Conservation (phyloP, 2,329 filamentous ascomycete genomes). For the Cordyceps javanica region DNA sequence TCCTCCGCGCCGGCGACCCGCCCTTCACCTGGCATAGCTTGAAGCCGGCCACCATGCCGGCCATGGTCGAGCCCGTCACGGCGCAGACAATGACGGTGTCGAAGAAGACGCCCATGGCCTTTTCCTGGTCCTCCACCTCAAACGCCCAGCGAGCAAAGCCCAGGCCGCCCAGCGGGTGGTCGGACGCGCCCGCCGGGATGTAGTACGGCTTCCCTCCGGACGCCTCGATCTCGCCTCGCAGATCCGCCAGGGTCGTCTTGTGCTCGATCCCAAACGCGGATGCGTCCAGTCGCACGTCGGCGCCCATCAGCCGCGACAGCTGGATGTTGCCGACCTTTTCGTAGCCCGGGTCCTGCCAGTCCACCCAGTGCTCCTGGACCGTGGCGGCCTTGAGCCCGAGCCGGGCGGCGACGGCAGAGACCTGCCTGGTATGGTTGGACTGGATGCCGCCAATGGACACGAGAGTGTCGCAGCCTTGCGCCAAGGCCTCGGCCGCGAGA, state of each 20-base stretch:
- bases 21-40: constrained; percentile 49
- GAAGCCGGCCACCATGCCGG: constrained; percentile 67
- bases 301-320: constrained; percentile 61
- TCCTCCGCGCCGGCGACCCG: constrained; percentile 40
- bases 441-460: constrained; percentile 63
- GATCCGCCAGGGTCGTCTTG: constrained; percentile 50
- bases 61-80: constrained; percentile 65
- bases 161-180: constrained; percentile 63
- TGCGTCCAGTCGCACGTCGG: constrained; percentile 54
- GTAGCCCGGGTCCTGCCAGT: constrained; percentile 54
- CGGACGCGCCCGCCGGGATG: constrained; percentile 64
- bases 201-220: constrained; percentile 60
- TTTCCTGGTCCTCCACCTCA: constrained; percentile 60
- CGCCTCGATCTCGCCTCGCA: constrained; percentile 46
- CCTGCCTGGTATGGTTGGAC: constrained; percentile 64
- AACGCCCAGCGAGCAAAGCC: constrained; percentile 68
- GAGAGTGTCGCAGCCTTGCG: constrained; percentile 52
- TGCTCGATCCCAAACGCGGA: constrained; percentile 63
- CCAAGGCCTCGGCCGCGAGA: constrained; percentile 56
- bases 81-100: constrained; percentile 63
- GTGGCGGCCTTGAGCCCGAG: constrained; percentile 48
- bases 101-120: constrained; percentile 56
- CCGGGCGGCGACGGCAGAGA: constrained; percentile 55
- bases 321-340: constrained; percentile 65
- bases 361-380: constrained; percentile 65